A percentile compares a stretch with the other conserved stretches of the same genome.
These are phyloP conservation scores for Porcisia deanei DNA, from an alignment of 208 protist genomes.

Conservation along the genomic window DNA sequence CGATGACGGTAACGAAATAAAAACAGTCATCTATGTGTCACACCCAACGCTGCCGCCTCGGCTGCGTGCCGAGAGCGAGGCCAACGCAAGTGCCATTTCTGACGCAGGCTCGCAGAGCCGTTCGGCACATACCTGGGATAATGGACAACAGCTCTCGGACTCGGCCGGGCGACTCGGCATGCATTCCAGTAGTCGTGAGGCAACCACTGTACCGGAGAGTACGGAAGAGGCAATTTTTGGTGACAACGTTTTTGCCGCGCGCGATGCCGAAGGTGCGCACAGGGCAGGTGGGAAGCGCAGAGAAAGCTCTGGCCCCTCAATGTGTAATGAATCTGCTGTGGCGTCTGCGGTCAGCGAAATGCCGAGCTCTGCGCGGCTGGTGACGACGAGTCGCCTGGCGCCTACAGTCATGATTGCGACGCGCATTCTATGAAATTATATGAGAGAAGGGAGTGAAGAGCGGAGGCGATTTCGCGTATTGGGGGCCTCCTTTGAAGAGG, in stretches of 20 bases:
- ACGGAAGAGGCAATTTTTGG: neutral
- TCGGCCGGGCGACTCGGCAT: neutral
- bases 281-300: slow-evolving; percentile 1
- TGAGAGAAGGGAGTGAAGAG: neutral
- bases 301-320: neutral
- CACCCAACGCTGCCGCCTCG: slow-evolving; percentile 36
- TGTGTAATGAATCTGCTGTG: neutral
- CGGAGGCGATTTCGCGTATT: neutral
- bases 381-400: slow-evolving; percentile 11
- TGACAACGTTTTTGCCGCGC: neutral
- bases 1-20: slow-evolving; percentile 12
- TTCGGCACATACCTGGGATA: neutral
- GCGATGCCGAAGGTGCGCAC: slow-evolving; percentile 6
- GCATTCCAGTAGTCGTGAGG: slow-evolving; percentile 10
- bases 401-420: slow-evolving; percentile 51
- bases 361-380: neutral
- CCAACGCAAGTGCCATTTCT: neutral
- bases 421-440: slow-evolving; percentile 37
- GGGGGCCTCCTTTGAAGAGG: neutral
- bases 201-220: neutral
- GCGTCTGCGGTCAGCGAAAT: slow-evolving; percentile 4
- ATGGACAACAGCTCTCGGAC: neutral
- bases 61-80: neutral
- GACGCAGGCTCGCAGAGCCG: neutral
- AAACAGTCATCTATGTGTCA: slow-evolving; percentile 67